Conservation (phyloP, 345 rosid species). For the Microcos paniculata region DNA sequence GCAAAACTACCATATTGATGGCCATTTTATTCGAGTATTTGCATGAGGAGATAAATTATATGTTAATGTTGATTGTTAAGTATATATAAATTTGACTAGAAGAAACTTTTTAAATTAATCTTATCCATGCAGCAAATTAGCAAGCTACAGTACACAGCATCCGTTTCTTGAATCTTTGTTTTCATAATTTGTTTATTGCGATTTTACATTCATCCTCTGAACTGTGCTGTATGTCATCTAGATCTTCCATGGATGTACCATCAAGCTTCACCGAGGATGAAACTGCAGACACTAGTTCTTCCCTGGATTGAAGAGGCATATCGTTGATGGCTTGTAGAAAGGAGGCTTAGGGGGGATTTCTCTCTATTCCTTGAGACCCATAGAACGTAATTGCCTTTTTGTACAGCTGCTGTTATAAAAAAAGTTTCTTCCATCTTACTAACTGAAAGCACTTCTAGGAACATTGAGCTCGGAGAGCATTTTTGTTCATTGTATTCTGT, state of each 20-base stretch:
- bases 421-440: not conserved
- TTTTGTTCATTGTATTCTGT: slow-evolving; percentile 3
- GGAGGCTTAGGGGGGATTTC: slow-evolving; percentile 6
- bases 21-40: no score
- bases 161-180: not conserved
- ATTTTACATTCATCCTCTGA: not conserved
- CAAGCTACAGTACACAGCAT: not conserved
- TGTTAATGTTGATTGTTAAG: no score
- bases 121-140: no score
- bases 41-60: no score
- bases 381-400: not conserved
- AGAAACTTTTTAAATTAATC: no score
- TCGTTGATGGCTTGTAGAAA: slow-evolving; percentile 8
- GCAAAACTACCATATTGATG: no score
- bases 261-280: slow-evolving; percentile 75
- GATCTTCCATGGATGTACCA: slow-evolving; percentile 48
- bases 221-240: slow-evolving; percentile 22
- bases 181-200: not conserved
- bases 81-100: no score
- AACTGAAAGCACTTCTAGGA: slow-evolving; percentile 21
- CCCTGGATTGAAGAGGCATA: slow-evolving; percentile 35
- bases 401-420: slow-evolving; percentile 12
- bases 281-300: slow-evolving; percentile 59
- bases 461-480: not conserved
- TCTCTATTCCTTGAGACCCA: not conserved